Evolutionary conservation across 176 grass and related monocot genomes (phyloP).

Genomic region (Musa schizocarpa): DNA sequence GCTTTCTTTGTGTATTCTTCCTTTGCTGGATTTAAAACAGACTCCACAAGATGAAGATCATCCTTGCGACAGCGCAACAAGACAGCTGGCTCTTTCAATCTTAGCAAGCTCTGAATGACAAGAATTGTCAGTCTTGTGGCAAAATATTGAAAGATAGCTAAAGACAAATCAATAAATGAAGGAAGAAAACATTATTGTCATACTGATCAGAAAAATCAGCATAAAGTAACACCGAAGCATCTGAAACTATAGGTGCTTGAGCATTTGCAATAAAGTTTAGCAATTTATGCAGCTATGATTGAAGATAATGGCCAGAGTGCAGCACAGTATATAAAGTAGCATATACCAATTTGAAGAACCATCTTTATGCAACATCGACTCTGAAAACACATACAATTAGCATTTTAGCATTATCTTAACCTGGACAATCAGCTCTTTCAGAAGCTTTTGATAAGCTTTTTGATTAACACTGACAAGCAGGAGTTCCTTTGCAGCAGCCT

Average conservation of each 20-base stretch:
- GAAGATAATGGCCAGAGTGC: too few species aligned
- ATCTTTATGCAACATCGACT: too few species aligned
- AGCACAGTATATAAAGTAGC: too few species aligned
- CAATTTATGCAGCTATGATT: too few species aligned
- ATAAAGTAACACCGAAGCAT: too few species aligned
- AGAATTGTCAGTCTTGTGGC: not conserved
- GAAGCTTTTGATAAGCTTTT: not conserved
- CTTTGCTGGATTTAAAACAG: conserved; percentile 46
- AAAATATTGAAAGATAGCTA: not conserved
- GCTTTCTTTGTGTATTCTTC: conserved; percentile 59
- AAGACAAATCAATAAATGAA: not conserved
- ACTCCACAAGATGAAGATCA: conserved; percentile 59
- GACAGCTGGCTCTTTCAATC: conserved; percentile 58
- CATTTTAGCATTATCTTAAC: not conserved
- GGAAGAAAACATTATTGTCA: not conserved
- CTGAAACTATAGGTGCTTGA: too few species aligned
- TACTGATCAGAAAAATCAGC: too few species aligned
- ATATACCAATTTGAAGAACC: too few species aligned
- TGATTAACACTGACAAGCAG: not conserved
- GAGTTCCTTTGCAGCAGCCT: conserved; percentile 9
- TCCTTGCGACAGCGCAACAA: conserved; percentile 62
- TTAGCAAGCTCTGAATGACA: conserved; percentile 54
- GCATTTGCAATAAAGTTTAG: too few species aligned
- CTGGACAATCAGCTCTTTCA: conserved; percentile 13
- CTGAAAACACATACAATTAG: not conserved